Evolutionary conservation across 495 filamentous ascomycete genomes (phyloP), one percentile per base, ranked within the genome.

Genomic region (Thermothielavioides terrestris): DNA sequence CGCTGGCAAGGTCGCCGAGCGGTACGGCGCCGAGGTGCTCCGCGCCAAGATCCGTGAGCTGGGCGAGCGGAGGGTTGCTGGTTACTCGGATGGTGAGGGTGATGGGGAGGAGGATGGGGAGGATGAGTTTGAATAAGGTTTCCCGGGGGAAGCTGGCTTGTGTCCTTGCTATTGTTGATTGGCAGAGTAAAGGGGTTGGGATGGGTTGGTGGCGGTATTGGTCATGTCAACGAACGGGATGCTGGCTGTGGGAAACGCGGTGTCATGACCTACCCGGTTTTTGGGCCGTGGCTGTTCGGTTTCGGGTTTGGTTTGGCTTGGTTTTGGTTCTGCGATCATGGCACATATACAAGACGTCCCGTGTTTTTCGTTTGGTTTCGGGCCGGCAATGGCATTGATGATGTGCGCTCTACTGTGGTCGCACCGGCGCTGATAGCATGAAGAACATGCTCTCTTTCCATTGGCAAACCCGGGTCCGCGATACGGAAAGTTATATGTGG

Each of bases 41-140:
- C 80, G 82, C 42, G 88, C 91, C 58, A 96, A 94, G 76, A 94
- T 96, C 58, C 72, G 78, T 39, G 84, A 92, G 64, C 40, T 89
- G 53, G 86, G 75, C 4, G 87, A 92, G 69, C 61, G 70, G 55
- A 70, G 77, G 57, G 61, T 80, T 11, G 74, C 75, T 52, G 83
- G 76, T 55, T n/a, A n/a, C n/a, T n/a, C n/a, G n/a, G 72, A 72
- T 51, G 83, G 80, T 46, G 81, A 75, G 14, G 63, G 65, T 32
- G 51, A 46, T 27, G 40, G 26, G 10, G 55, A 4, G 14, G 52
- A 41, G 35, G 53, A 37, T 26, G 42, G 32, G 53, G 39, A 18
- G 40, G 49, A 38, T 26, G 32, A 31, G 17, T 46, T 37, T 34
- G 28, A 50, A 2, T 40, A 28, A 28, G 15, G 17, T 21, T 17